Percentiles rank a stretch among this genome's conserved stretches.
Evolutionary conservation across 192 early-diverging fungal genomes (phyloP).

Genomic region (Gaertneriomyces sp.): DNA sequence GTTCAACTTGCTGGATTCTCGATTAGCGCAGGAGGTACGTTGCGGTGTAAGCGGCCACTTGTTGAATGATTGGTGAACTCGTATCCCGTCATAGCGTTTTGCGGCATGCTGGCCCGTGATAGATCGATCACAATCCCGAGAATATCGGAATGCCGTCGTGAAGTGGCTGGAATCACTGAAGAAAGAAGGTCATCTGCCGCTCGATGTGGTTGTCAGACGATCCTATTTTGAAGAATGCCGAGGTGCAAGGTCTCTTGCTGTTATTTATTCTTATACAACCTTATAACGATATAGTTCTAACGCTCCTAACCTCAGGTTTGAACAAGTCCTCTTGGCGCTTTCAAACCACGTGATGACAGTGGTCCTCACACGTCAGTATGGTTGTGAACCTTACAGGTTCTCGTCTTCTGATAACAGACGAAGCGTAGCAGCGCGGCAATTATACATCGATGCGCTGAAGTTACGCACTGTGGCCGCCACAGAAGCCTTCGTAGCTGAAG

Average conservation of each 20-base stretch:
- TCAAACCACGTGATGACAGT: conserved; percentile 28
- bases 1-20: conserved; percentile 4
- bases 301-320: conserved; percentile 26
- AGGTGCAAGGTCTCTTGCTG: conserved; percentile 29
- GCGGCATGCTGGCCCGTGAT: conserved; percentile 30
- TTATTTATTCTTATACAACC: background rate
- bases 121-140: conserved; percentile 29
- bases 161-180: conserved; percentile 37
- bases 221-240: conserved; percentile 37
- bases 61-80: conserved; percentile 4
- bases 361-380: conserved; percentile 18
- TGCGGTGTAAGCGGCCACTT: background rate
- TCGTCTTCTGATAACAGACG: background rate
- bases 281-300: background rate
- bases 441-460: background rate
- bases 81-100: conserved; percentile 3
- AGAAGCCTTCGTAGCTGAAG: background rate
- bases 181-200: conserved; percentile 32
- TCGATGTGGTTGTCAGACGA: conserved; percentile 21
- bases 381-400: background rate
- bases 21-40: conserved; percentile 17
- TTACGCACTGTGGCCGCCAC: background rate
- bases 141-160: conserved; percentile 28
- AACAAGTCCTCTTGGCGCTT: conserved; percentile 31
- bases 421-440: background rate